These are phyloP conservation scores for Camellia granthamiana DNA, from an alignment of 148 eudicot genomes.

Conservation along the genomic window DNA sequence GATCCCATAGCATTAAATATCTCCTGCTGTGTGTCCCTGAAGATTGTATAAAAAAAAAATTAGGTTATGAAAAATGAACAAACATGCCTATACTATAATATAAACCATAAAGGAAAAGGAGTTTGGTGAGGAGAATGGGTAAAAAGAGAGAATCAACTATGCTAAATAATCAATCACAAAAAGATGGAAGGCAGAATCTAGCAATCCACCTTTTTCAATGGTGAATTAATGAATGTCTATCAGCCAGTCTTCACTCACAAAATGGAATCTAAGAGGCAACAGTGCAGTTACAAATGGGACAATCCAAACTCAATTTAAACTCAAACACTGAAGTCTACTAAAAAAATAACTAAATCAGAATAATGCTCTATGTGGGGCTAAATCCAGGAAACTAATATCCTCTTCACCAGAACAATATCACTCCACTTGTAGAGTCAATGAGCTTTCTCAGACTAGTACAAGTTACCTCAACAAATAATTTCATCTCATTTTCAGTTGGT, in stretches of 20 bases:
- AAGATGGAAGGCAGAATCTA: background rate
- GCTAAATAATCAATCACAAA: background rate
- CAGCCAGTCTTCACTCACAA: background rate
- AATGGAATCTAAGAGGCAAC: background rate
- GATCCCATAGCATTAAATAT: constrained; percentile 94
- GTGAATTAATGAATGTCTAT: background rate
- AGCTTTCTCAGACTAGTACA: background rate
- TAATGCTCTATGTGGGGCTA: background rate
- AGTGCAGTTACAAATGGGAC: background rate
- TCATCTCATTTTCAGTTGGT: background rate
- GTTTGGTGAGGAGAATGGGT: background rate
- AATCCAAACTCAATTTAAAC: background rate
- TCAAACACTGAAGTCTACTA: constrained; percentile 4
- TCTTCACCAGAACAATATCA: background rate
- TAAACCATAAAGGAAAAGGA: background rate
- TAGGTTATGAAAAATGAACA: background rate
- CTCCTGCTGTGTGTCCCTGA: constrained; percentile 77
- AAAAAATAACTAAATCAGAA: background rate
- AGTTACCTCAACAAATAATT: background rate
- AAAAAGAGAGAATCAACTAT: background rate
- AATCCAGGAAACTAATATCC: background rate
- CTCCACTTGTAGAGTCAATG: background rate
- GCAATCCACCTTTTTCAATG: background rate
- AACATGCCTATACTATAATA: background rate
- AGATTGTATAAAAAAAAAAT: constrained; percentile 9